Conservation (phyloP, 2,329 filamentous ascomycete genomes). For the Talaromyces sp. region DNA sequence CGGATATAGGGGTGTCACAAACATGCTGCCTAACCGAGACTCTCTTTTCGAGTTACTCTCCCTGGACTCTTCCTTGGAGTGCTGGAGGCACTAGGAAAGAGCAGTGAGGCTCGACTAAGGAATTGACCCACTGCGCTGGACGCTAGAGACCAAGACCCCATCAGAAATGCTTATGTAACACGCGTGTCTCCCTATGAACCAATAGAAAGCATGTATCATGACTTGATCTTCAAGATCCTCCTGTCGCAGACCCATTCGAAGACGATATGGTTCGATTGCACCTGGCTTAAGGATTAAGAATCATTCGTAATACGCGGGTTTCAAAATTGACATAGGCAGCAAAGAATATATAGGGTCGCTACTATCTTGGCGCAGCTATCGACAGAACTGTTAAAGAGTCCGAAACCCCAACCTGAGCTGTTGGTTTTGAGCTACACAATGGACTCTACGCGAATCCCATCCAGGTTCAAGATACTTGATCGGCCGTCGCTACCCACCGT, state of each 20-base stretch:
- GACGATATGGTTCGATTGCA: background rate
- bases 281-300: background rate
- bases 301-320: background rate
- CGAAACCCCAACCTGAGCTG: background rate
- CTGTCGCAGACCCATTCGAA: background rate
- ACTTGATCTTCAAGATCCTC: background rate
- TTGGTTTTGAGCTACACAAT: background rate
- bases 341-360: background rate
- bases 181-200: constrained; percentile 1
- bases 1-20: too few relatives aligned
- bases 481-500: background rate
- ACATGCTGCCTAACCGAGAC: background rate
- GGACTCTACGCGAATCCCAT: background rate
- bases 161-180: constrained; percentile 5
- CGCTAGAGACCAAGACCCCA: background rate
- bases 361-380: background rate
- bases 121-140: background rate
- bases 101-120: background rate
- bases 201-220: background rate
- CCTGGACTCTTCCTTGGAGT: background rate
- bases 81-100: background rate
- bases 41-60: background rate
- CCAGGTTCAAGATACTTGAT: background rate
- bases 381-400: background rate
- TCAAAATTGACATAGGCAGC: background rate